A percentile compares a stretch with the other conserved stretches of the same genome.
Conservation (phyloP, 1,284 basidiomycete genomes). For the Ustilago lituana region DNA sequence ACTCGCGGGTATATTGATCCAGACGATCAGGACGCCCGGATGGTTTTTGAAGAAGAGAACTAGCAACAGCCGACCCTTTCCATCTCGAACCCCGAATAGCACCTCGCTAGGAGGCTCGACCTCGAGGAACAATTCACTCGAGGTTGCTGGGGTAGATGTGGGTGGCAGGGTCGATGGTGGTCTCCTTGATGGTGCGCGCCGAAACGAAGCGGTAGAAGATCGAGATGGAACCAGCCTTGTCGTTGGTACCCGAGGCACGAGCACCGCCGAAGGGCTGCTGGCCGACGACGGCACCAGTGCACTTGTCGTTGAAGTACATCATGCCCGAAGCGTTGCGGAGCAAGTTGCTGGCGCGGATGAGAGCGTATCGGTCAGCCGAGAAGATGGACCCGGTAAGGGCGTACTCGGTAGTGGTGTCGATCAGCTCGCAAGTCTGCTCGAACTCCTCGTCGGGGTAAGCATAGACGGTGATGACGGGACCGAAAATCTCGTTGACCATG, state of each 20-base stretch:
- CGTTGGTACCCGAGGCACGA: conserved; percentile 93
- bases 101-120: neutral
- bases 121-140: conserved; percentile 22
- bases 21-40: conserved; percentile 3
- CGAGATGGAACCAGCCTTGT: conserved; percentile 91
- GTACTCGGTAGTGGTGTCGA: conserved; percentile 88
- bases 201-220: conserved; percentile 75
- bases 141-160: conserved; percentile 65
- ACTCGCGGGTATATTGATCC: conserved; percentile 11
- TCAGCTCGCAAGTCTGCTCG: conserved; percentile 84
- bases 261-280: conserved; percentile 98
- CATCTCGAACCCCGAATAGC: conserved; percentile 3
- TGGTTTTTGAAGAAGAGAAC: conserved; percentile 2
- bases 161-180: conserved; percentile 67
- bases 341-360: conserved; percentile 62
- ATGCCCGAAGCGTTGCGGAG: conserved; percentile 66
- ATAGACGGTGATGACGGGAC: conserved; percentile 88
- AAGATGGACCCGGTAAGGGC: conserved; percentile 72
- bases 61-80: neutral
- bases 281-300: conserved; percentile 80
- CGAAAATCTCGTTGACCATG: conserved; percentile 95
- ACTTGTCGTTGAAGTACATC: conserved; percentile 71
- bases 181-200: conserved; percentile 94
- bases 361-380: conserved; percentile 62
- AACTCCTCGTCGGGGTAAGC: conserved; percentile 71